phyloP scores from a whole-genome alignment of 306 rosid genomes.

The Oemleria cerasiformis region DNA sequence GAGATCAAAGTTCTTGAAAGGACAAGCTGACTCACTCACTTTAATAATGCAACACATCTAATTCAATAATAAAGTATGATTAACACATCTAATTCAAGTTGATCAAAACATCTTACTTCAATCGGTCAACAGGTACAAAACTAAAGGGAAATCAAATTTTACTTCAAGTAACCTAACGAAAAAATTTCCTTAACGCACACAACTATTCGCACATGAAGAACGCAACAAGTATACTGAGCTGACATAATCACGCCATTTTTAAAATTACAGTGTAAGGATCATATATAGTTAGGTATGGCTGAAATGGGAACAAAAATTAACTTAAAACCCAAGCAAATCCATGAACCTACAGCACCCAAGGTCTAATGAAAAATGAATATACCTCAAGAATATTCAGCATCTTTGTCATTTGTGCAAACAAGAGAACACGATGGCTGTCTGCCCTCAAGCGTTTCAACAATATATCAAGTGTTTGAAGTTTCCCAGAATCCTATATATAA shows the following conservation, averaged over 20 bases:
- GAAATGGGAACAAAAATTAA: neutral
- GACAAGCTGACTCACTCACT: neutral
- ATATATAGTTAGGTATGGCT: neutral
- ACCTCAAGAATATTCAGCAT: constrained; percentile 99
- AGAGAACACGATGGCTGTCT: constrained; percentile 88
- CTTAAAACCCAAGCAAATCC: neutral
- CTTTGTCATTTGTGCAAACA: constrained; percentile 99
- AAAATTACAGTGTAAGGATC: neutral
- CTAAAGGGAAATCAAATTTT: neutral
- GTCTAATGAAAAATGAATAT: constrained; percentile 17
- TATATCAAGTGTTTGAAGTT: constrained; percentile 99
- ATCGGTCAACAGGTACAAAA: neutral
- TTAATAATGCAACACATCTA: neutral
- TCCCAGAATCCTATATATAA: constrained; percentile 88
- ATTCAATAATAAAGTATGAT: neutral
- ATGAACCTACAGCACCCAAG: constrained; percentile 11
- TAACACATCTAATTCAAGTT: neutral
- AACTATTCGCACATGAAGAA: neutral
- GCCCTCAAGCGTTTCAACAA: constrained; percentile 87
- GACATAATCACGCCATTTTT: neutral
- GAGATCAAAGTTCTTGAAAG: constrained; percentile 6
- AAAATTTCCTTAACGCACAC: neutral
- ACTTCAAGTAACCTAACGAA: neutral
- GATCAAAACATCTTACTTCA: neutral
- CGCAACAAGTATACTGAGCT: neutral